Evolutionary conservation across 2,329 filamentous ascomycete genomes (phyloP).

Genomic region (Westerdykella sp.): DNA sequence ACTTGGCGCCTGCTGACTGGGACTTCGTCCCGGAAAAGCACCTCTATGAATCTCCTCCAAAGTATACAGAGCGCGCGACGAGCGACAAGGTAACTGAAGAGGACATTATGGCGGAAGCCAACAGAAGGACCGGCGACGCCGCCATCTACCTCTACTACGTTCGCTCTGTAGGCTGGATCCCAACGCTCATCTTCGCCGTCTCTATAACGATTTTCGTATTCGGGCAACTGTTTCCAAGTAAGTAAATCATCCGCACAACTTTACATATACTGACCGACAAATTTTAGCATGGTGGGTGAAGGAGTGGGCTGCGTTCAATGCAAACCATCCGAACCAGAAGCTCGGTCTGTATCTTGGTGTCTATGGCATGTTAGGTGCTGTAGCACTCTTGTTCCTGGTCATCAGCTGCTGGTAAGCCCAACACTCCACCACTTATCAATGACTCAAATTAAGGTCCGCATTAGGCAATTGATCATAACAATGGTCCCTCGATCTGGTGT

Average conservation of each 20-base stretch:
- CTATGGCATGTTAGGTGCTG: slow-evolving; percentile 24
- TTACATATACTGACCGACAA: background rate
- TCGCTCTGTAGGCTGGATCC: slow-evolving; percentile 24
- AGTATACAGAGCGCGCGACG: slow-evolving; percentile 20
- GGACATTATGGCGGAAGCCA: slow-evolving; percentile 26
- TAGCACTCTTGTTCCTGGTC: slow-evolving; percentile 23
- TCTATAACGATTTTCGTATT: slow-evolving; percentile 32
- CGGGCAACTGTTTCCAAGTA: slow-evolving; percentile 28
- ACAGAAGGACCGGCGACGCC: slow-evolving; percentile 27
- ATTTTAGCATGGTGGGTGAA: slow-evolving; percentile 42
- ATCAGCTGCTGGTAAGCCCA: slow-evolving; percentile 24
- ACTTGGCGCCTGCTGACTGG: slow-evolving; percentile 28
- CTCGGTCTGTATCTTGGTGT: slow-evolving; percentile 31
- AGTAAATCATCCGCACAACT: slow-evolving; percentile 3
- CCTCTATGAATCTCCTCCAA: slow-evolving; percentile 25
- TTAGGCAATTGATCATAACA: slow-evolving; percentile 46
- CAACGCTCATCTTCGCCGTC: slow-evolving; percentile 26
- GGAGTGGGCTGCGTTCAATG: slow-evolving; percentile 44
- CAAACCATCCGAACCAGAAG: slow-evolving; percentile 32
- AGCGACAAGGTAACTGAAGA: slow-evolving; percentile 22
- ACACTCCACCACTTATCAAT: background rate
- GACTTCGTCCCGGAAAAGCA: slow-evolving; percentile 26
- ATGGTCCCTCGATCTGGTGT: slow-evolving; percentile 51
- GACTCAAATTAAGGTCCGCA: background rate
- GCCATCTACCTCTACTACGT: slow-evolving; percentile 33